Percentiles rank a stretch among this genome's conserved stretches.
These are phyloP conservation scores for Fusarium sp. DNA, from an alignment of 2,329 filamentous ascomycete genomes.

Conservation along the genomic window DNA sequence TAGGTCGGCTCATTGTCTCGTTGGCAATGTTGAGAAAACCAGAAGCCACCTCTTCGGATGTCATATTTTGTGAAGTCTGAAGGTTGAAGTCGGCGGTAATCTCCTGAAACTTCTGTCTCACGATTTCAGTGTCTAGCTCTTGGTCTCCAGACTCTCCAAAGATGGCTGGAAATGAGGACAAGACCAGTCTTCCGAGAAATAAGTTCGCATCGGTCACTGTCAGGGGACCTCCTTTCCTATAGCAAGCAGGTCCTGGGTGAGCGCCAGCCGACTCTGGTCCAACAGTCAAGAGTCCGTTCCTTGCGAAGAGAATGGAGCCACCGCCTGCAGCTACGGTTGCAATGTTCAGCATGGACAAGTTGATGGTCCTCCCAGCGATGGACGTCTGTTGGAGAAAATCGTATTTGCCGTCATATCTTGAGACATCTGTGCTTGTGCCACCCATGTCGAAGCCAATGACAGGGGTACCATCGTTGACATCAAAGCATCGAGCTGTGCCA, in stretches of 20 bases:
- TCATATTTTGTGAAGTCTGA: slow-evolving; percentile 48
- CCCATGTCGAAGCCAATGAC: slow-evolving; percentile 60
- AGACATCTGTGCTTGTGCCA: slow-evolving; percentile 79
- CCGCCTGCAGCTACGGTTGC: slow-evolving; percentile 72
- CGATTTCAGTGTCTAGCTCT: slow-evolving; percentile 54
- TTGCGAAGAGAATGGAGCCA: slow-evolving; percentile 69
- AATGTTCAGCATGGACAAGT: slow-evolving; percentile 78
- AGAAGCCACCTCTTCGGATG: slow-evolving; percentile 63
- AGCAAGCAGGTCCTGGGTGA: slow-evolving; percentile 77
- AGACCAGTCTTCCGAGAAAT: slow-evolving; percentile 69
- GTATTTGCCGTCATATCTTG: slow-evolving; percentile 74
- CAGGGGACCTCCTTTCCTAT: slow-evolving; percentile 76
- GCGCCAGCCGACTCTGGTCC: slow-evolving; percentile 79
- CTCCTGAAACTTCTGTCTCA: slow-evolving; percentile 52
- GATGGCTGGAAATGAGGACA: slow-evolving; percentile 75
- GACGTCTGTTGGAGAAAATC: slow-evolving; percentile 79
- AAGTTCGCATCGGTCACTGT: slow-evolving; percentile 80
- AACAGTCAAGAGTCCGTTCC: slow-evolving; percentile 76
- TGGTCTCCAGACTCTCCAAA: slow-evolving; percentile 76
- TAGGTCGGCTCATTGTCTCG: slow-evolving; percentile 81
- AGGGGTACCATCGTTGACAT: slow-evolving; percentile 71
- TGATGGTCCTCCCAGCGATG: slow-evolving; percentile 77
- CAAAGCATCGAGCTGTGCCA: slow-evolving; percentile 76
- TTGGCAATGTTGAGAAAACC: slow-evolving; percentile 83
- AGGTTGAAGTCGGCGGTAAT: slow-evolving; percentile 56